phyloP scores from a whole-genome alignment of 2,329 filamentous ascomycete genomes.

The Lachnellula arida region DNA sequence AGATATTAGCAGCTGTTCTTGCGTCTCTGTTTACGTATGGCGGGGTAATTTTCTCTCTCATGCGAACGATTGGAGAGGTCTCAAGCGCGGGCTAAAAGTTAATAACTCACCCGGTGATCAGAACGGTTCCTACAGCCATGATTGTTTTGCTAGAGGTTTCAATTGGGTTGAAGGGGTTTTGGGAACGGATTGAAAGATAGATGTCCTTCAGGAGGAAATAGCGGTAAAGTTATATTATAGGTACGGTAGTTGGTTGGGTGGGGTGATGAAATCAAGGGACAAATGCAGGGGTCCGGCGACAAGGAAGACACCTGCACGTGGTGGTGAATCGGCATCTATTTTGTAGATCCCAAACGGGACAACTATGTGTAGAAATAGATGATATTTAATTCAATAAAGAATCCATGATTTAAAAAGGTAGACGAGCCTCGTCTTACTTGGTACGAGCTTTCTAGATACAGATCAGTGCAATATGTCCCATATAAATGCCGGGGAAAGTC shows the following conservation, averaged over 20 bases:
- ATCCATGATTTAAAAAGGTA: neutral
- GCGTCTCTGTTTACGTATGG: conserved; percentile 6
- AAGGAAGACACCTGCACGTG: too few species aligned
- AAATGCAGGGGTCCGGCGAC: too few species aligned
- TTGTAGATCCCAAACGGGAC: too few species aligned
- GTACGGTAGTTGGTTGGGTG: neutral
- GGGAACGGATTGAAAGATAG: neutral
- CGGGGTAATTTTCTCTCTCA: conserved; percentile 7
- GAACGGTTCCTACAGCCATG: conserved; percentile 82
- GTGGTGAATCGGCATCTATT: too few species aligned
- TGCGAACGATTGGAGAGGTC: neutral
- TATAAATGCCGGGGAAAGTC: too few species aligned
- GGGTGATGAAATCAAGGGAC: neutral
- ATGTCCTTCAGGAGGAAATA: neutral
- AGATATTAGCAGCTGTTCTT: conserved; percentile 24
- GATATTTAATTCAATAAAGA: too few species aligned
- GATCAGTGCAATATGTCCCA: too few species aligned
- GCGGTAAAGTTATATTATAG: too few species aligned
- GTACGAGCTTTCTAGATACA: too few species aligned
- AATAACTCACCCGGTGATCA: conserved; percentile 78
- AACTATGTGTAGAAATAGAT: too few species aligned
- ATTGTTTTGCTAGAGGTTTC: conserved; percentile 20
- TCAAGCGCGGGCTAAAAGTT: neutral
- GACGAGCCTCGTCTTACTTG: neutral
- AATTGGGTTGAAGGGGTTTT: neutral